phyloP scores from a whole-genome alignment of 2,329 filamentous ascomycete species.

The Cytospora piceae region DNA sequence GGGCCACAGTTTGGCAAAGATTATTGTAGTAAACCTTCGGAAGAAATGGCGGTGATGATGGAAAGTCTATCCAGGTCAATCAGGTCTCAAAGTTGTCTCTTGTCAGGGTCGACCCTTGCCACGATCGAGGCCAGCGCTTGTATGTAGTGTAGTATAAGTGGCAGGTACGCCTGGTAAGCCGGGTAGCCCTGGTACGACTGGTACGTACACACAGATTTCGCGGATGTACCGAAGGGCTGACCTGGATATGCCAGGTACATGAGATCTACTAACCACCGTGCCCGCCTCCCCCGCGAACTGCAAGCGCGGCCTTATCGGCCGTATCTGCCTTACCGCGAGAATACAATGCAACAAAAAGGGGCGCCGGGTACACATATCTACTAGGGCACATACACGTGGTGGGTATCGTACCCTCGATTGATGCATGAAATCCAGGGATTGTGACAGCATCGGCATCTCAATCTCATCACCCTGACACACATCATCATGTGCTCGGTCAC shows the following conservation, averaged over 20 bases:
- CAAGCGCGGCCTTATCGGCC: conserved; percentile 13
- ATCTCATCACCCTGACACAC: neutral
- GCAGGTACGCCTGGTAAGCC: neutral
- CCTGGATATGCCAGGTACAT: neutral
- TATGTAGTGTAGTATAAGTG: neutral
- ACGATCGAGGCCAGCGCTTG: conserved; percentile 9
- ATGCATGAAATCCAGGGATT: conserved; percentile 11
- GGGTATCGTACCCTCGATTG: conserved; percentile 5
- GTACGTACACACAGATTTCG: neutral
- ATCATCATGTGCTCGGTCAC: conserved; percentile 24
- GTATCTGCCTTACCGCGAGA: neutral
- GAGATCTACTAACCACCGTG: neutral
- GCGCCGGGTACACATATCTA: neutral
- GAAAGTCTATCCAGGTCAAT: conserved; percentile 22
- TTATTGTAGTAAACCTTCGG: neutral
- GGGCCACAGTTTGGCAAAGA: conserved; percentile 7
- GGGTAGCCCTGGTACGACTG: neutral
- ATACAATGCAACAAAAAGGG: neutral
- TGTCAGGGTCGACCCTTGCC: conserved; percentile 26
- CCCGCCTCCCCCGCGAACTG: neutral
- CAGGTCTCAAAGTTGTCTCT: conserved; percentile 24
- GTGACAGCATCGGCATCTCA: conserved; percentile 3
- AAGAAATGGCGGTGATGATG: conserved; percentile 25
- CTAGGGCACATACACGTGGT: neutral
- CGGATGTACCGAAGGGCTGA: neutral